Base-by-base conservation (phyloP, 495 filamentous ascomycete genomes). In the Penicillium antarcticum region DNA sequence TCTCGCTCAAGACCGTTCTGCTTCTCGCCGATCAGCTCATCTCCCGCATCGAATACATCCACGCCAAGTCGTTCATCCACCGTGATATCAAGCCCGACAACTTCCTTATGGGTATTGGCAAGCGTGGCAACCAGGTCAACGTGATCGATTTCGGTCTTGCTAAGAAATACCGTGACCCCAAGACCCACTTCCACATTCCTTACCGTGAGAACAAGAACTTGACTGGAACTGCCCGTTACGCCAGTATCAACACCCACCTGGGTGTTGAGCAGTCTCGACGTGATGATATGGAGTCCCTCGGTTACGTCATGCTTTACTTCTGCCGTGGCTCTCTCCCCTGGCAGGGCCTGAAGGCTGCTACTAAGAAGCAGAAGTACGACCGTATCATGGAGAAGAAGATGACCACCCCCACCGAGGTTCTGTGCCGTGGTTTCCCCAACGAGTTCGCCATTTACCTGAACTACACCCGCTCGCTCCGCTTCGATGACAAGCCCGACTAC, bases 381-480 rank as follows among this genome's bases (percentile, higher is more conserved):
- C 86, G 95, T 45, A 99, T 99, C 75, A 99, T 97, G 95, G 95
- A 99, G 81, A 99, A 99, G 86, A 99, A 99, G 87, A 97, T 99
- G 95, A 99, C 94, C 9, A 99, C 95, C 5, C 94, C 95, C 14
- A 99, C 95, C 60, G 95, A 99, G 66, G 94, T 97, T 35, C 89
- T 99, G 23, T 99, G 95, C 85, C 91, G 94, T 69, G 94, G 92
- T 47, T 97, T 99, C 77, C 95, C 95, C 59, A 97, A 99, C 67
- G 95, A 97, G 76, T 99, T 99, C 68, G 92, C 95, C 74, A 97
- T 97, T 72, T 99, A 99, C 72, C 79, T 99, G 49, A 97, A 99
- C 85, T 97, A 99, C 81, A 97, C 95, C 42, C 89, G 95, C 37
- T 97, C 92, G 41, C 88, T 99, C 45, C 91, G 95, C 62, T 99